Base-by-base conservation (phyloP, 306 rosid species). In the Prunus padus region DNA sequence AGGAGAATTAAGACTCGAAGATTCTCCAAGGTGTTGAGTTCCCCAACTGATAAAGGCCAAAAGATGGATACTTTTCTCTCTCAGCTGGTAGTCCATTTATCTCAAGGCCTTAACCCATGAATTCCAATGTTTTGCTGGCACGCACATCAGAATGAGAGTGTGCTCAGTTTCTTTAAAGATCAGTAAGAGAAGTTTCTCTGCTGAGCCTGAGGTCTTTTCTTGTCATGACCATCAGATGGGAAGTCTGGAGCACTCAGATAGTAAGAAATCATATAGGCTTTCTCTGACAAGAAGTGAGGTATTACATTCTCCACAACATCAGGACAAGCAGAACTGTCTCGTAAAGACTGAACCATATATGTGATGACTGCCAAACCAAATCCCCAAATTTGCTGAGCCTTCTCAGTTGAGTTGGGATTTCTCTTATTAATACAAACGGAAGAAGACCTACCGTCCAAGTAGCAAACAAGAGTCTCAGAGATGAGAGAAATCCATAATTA, bases 61-160 rank as follows among this genome's bases (percentile, higher is more conserved):
- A 71, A 95, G 91, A 84, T 95, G 97, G 78, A 95, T 92, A 33
- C 97, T 86, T 82, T 88, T 93, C 83, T 90, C 97, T 86, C 98
- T 86, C 67, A 94, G 87, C 66, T 85, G 87, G 45, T 87, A 80
- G 80, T 95, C 96, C 77, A 81, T 79, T 75, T 89, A 87, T 81
- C 84, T 87, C 71, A 87, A 84, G 60, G 89, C 89, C 89, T 90
- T 90, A 46, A 80, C 83, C 97, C 98, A 92, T 47, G 96, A 84
- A 71, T 82, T 86, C 89, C 96, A 87, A 78, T 95, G 97, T 79
- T 92, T 83, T 18, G 89, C 96, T 50, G 89, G 89, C 77, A 82
- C 91, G 61, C 96, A 95, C 93, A 92, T 90, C 31, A 95, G 90
- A 88, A 84, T 78, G 79, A 95, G 80, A 50, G 97, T 88, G 71